These are phyloP conservation scores for Knufia petricola DNA, from an alignment of 2,329 filamentous ascomycete species.

Conservation along the genomic window DNA sequence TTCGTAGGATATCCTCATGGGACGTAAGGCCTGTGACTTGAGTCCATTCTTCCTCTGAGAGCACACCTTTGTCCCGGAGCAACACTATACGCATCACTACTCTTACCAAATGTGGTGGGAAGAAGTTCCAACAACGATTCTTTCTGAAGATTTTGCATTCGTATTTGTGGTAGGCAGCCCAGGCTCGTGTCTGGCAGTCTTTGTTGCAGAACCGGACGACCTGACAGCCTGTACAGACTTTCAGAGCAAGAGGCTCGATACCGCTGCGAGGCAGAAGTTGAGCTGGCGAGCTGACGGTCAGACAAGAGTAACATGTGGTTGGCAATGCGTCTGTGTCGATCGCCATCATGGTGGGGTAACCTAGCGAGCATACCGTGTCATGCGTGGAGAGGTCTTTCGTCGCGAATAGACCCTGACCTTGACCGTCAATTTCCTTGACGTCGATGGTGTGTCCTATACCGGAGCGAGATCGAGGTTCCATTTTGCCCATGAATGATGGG, in stretches of 20 bases:
- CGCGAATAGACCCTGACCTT: conserved; percentile 11
- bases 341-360: conserved; percentile 11
- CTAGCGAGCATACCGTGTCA: conserved; percentile 10
- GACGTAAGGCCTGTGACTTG: too few species aligned
- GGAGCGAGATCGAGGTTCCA: too few species aligned
- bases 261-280: not conserved
- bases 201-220: not conserved
- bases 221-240: not conserved
- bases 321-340: conserved; percentile 10
- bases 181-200: not conserved
- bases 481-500: too few species aligned
- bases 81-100: not conserved
- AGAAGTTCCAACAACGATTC: not conserved
- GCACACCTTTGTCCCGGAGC: not conserved
- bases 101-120: not conserved
- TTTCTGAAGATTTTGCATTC: not conserved
- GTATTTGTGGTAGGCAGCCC: not conserved
- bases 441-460: too few species aligned
- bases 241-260: not conserved
- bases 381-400: conserved; percentile 5
- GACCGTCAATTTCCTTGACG: conserved; percentile 7
- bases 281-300: conserved; percentile 9
- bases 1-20: not conserved
- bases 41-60: not conserved
- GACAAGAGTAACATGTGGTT: conserved; percentile 13